phyloP scores from a whole-genome alignment of 1,139 yeast genomes.

The Geotrichum restrictum region DNA sequence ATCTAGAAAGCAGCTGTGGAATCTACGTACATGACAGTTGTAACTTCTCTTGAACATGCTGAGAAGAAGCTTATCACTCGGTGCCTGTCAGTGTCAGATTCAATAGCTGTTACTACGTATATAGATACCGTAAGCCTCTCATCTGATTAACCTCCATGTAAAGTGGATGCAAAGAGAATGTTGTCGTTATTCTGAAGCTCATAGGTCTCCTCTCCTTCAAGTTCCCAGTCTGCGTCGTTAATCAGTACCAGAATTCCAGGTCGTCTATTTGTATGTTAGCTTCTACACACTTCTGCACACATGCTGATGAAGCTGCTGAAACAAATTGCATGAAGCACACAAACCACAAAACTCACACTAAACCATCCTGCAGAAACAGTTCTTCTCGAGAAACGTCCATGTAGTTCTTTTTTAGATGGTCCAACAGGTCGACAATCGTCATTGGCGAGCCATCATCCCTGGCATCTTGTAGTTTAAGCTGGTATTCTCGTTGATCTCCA shows the following conservation, averaged over 20 bases:
- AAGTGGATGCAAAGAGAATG: slow-evolving; percentile 83
- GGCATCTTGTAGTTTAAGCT: slow-evolving; percentile 41
- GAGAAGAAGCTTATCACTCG: no score
- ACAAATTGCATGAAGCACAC: no score
- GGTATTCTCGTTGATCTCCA: slow-evolving; percentile 49
- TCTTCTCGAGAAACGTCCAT: slow-evolving; percentile 60
- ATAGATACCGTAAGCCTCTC: neutral
- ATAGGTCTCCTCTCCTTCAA: slow-evolving; percentile 83
- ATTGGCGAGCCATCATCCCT: slow-evolving; percentile 34
- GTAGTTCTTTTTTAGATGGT: slow-evolving; percentile 47
- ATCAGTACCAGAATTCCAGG: slow-evolving; percentile 90
- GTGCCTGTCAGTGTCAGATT: no score
- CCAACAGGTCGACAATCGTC: slow-evolving; percentile 56
- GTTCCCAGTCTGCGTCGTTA: slow-evolving; percentile 96
- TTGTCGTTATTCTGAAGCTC: slow-evolving; percentile 70
- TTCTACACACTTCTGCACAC: no score
- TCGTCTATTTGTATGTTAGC: slow-evolving; percentile 49
- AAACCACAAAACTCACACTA: slow-evolving; percentile 34
- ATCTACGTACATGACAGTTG: no score
- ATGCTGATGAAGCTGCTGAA: no score
- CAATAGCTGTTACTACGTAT: no score
- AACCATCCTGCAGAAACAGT: slow-evolving; percentile 76
- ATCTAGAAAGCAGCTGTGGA: no score
- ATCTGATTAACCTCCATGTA: slow-evolving; percentile 75
- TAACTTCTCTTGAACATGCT: no score